Evolutionary conservation across 192 early-diverging fungal species (phyloP), one percentile per base, ranked within the genome.

Genomic region (Irineochytrium annulatum): DNA sequence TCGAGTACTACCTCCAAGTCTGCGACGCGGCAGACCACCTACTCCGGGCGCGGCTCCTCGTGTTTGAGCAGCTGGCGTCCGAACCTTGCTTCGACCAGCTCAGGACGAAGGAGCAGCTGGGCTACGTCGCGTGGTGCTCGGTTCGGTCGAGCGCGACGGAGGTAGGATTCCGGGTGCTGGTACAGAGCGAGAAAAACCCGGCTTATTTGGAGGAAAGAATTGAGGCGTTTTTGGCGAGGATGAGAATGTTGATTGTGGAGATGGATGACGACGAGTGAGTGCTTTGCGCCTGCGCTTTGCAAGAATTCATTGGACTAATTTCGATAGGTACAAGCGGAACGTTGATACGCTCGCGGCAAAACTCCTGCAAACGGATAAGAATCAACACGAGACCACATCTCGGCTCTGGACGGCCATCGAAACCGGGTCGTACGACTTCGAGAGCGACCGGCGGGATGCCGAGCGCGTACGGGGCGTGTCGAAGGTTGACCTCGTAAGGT

Each of bases 41-140:
- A 22, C 67, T 82, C 34, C 88, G 91, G 39, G 85, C 82, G 30
- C 68, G 81, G n/a, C 71, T 91, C n/a, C 77, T 78, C 26, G 79
- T 98, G 39, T 57, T 92, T 52, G 79, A 83, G 8, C 89, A 94
- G 59, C 89, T 98, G 30, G 68, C 84, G 19, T 74, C 86, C 52
- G 94, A 98, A 69, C 91, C 93, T 31, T 88, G 80, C 64, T 98
- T 96, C 73, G 89, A 96, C 73, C 86, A 91, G 64, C 75, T 98
- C 52, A 81, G 95, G 28, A 98, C 95, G n/a, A 95, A 96, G 48
- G 77, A 79, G 48, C 77, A 79, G 63, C 60, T 79, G 2, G 87
- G 90, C 29, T 92, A 92, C 55, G 67, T 87, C 44, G 88, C 89
- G 0, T 89, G 82, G 52, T 83, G 83, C 61, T 81, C 79, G 5